Base-by-base conservation (phyloP, 306 rosid genomes). In the Hippophae gyantsensis region DNA sequence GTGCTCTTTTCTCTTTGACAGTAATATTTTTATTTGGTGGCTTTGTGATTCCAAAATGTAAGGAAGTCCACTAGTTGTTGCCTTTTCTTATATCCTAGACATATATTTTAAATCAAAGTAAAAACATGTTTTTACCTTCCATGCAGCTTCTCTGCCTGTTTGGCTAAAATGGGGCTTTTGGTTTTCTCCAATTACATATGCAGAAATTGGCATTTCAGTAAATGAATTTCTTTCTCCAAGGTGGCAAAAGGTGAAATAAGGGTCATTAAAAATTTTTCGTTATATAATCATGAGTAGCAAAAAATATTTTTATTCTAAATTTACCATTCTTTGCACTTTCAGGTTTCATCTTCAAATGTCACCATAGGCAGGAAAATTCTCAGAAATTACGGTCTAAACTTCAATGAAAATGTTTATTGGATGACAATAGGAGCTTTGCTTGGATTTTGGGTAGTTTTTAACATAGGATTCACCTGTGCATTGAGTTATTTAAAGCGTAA, bases 141-240 rank as follows among this genome's bases (percentile, higher is more conserved):
- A 13, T 79, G 74, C 70, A 82, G 88, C 84, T 70, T 62, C 72
- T 44, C 66, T 82, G 69, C 88, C 88, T 26, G 45, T 68, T 64
- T 82, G 76, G 82, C 61, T 82, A 75, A 63, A 64, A 45, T 82
- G 88, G 88, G 84, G 76, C 38, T 82, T 79, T 62, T 82, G 88
- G 88, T 12, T 79, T 75, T 82, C 82, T 73, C 88, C 88, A 52
- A 43, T 82, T 67, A n/a, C 88, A 48, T 82, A 67, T 57, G 88
- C 78, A 67, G 82, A 76, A 66, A 73, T 82, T 45, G 74, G 74
- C 10, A 26, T 61, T 53, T 62, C 84, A 6, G 61, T 68, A 43
- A 82, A 76, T 44, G 84, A 82, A 57, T 79, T 79, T 55, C 88
- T 54, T 48, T 82, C 88, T 58, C 84, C 88, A 55, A 69, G 84